Evolutionary conservation across 805 yeast species (phyloP), one percentile per base, ranked within the genome.

Genomic region (Pichia thaimueangensis): DNA sequence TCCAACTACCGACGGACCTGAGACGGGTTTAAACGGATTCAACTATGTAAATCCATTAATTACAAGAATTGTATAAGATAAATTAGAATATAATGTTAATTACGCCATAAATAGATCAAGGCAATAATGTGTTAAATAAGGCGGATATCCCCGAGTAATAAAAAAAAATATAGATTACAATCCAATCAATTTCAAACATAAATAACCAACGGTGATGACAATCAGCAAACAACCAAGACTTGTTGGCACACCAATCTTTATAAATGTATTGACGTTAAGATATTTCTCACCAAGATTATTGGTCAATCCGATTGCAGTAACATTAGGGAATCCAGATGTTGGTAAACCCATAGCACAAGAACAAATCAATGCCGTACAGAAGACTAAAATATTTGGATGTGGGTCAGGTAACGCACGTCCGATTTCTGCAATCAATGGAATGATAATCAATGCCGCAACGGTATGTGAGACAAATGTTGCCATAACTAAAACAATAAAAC

Each of bases 261-360:
- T 86, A 57, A 93, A 93, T 27, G 85, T 84, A 13, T 79, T 74
- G 13, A 89, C 97, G 0, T 88, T 82, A 54, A 93, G 67, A 57
- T 93, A 93, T 16, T 95, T 87, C 43, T 82, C 82, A 9, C 97
- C 97, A 32, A 89, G 74, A 55, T 86, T 96, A 60, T 93, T 95
- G 6, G 89, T 80, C 78, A 88, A 78, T 45, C 97, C 88, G 48
- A 93, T 87, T 0, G 97, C 98, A 0, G 97, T 88, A 28, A 93
- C 96, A 55, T 93, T 93, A 5, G 98, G 98, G 70, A 93, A 91
- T 0, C 98, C 97, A 2, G 95, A 85, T 0, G 97, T 93, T 23
- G 98, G 97, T 41, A 93, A 68, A 1, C 96, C 97, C 97, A 93
- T 93, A 2, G 97, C 98, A 29, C 85, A 81, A 0, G 97, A 91